Conservation (phyloP, 1,284 basidiomycete species). For the Cryptococcus hybrid region DNA sequence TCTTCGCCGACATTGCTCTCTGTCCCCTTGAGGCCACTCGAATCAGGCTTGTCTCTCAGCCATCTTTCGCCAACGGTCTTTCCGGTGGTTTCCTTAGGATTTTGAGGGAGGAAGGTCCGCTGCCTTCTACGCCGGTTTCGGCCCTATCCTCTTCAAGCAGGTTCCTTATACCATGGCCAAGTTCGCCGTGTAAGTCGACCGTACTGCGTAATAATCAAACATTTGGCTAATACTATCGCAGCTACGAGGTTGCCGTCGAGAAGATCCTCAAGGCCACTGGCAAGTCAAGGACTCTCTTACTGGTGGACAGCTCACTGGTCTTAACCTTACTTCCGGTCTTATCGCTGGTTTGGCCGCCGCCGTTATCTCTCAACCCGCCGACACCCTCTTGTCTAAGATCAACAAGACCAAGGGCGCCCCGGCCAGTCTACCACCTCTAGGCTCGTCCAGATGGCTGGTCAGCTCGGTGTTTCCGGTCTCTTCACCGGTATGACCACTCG, state of each 20-base stretch:
- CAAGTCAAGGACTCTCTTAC: slow-evolving; percentile 54
- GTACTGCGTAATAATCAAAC: neutral
- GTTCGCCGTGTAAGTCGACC: slow-evolving; percentile 50
- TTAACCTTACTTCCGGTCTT: slow-evolving; percentile 53
- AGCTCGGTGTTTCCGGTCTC: slow-evolving; percentile 56
- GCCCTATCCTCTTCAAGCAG: slow-evolving; percentile 60
- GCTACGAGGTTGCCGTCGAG: slow-evolving; percentile 53
- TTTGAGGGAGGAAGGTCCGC: slow-evolving; percentile 53
- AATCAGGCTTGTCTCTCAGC: slow-evolving; percentile 60
- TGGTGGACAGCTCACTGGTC: slow-evolving; percentile 44
- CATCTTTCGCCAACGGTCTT: slow-evolving; percentile 56
- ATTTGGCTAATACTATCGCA: neutral
- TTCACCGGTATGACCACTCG: slow-evolving; percentile 54
- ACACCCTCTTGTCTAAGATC: slow-evolving; percentile 58
- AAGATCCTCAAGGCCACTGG: slow-evolving; percentile 53
- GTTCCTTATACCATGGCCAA: slow-evolving; percentile 58
- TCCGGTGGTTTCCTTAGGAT: slow-evolving; percentile 57
- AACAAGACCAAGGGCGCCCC: slow-evolving; percentile 59
- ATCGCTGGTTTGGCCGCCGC: slow-evolving; percentile 61
- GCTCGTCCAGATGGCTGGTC: slow-evolving; percentile 52
- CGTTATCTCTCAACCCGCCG: slow-evolving; percentile 60
- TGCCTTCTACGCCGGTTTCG: slow-evolving; percentile 59
- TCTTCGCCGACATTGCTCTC: slow-evolving; percentile 81
- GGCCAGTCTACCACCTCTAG: slow-evolving; percentile 55
- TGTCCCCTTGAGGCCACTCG: slow-evolving; percentile 59